phyloP scores from a whole-genome alignment of 257 asterid species.

The Hygrophila difformis region DNA sequence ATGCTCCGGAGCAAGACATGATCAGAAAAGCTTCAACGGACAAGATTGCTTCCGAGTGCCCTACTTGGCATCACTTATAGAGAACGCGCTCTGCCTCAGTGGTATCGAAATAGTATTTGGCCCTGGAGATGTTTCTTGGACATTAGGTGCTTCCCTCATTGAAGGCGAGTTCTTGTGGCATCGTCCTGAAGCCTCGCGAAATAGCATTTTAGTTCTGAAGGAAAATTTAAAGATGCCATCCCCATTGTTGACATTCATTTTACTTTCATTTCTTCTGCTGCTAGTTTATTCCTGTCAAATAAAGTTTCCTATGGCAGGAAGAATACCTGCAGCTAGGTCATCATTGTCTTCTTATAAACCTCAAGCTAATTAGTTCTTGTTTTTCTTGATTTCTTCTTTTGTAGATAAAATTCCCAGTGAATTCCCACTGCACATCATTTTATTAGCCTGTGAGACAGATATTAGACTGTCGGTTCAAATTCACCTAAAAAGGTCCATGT shows the following conservation, averaged over 20 bases:
- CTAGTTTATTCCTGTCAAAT: conserved; percentile 45
- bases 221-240: conserved; percentile 27
- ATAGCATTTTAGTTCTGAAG: conserved; percentile 16
- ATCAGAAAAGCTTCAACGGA: conserved; percentile 22
- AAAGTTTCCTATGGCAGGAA: conserved; percentile 54
- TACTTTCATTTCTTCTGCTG: conserved; percentile 33
- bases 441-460: too few species aligned
- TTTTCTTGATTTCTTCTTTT: conserved; percentile 16
- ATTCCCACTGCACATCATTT: conserved; percentile 7
- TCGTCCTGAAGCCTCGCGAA: conserved; percentile 17
- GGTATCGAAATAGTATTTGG: conserved; percentile 54
- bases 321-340: conserved; percentile 30
- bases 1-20: conserved; percentile 37
- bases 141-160: conserved; percentile 65
- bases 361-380: conserved; percentile 19
- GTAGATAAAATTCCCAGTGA: neutral
- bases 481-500: neutral
- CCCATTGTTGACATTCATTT: conserved; percentile 31
- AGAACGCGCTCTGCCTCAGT: conserved; percentile 58
- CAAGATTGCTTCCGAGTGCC: conserved; percentile 55
- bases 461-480: neutral
- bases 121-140: conserved; percentile 77
- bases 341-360: conserved; percentile 46
- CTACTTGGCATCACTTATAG: conserved; percentile 53
- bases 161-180: conserved; percentile 59